phyloP scores from a whole-genome alignment of 2,329 filamentous ascomycete genomes.

The Pseudopyrenochaeta lycopersici region DNA sequence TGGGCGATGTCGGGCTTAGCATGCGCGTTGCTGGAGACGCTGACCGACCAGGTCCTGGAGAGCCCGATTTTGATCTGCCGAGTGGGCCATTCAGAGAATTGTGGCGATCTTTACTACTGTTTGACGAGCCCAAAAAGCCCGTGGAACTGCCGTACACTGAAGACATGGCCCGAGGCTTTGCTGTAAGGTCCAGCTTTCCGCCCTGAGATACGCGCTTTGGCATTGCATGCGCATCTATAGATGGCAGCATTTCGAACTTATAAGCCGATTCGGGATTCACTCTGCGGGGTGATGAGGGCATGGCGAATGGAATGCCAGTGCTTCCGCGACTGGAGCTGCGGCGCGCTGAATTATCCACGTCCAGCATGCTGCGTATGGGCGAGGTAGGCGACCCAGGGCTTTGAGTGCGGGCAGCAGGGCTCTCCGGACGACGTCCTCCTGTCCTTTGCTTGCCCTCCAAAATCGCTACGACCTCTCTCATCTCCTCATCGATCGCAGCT shows the following conservation, averaged over 20 bases:
- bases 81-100: constrained; percentile 50
- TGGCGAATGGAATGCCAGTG: constrained; percentile 38
- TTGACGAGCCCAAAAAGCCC: constrained; percentile 29
- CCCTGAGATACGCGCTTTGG: constrained; percentile 55
- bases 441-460: constrained; percentile 62
- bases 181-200: constrained; percentile 48
- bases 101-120: constrained; percentile 46
- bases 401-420: constrained; percentile 59
- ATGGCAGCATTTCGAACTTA: constrained; percentile 57
- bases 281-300: constrained; percentile 43
- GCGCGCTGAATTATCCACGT: constrained; percentile 38
- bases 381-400: constrained; percentile 63
- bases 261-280: constrained; percentile 52
- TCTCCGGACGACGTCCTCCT: constrained; percentile 35
- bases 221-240: constrained; percentile 53
- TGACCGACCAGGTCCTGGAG: constrained; percentile 48
- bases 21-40: constrained; percentile 49
- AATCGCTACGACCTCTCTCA: constrained; percentile 74
- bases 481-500: constrained; percentile 79
- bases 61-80: constrained; percentile 50
- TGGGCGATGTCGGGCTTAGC: constrained; percentile 59
- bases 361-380: constrained; percentile 62
- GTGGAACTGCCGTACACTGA: constrained; percentile 45
- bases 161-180: constrained; percentile 57
- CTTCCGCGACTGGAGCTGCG: constrained; percentile 46